Percentiles rank a stretch among this genome's conserved stretches.
Conservation (phyloP, 495 filamentous ascomycete species). For the Hypoxylon rickii region DNA sequence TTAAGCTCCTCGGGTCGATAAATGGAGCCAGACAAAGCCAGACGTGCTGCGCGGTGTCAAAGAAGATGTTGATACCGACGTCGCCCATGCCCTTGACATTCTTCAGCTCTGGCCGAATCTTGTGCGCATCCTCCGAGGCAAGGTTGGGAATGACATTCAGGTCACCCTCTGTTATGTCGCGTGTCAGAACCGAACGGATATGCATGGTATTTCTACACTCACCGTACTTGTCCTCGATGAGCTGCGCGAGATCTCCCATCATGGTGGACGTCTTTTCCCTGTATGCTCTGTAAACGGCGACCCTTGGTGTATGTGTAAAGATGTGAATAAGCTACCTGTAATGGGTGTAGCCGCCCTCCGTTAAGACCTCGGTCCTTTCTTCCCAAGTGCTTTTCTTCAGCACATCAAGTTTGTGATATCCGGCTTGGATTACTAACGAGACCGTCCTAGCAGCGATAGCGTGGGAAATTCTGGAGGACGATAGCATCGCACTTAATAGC, state of each 20-base stretch:
- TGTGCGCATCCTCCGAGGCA: constrained; percentile 1
- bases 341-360: constrained; percentile 2
- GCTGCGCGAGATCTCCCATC: constrained; percentile 9
- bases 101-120: constrained; percentile 10
- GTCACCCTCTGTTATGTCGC: background rate
- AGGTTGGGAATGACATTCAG: background rate
- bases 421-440: constrained; percentile 1
- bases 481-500: constrained; percentile 3
- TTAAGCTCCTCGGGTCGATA: constrained; percentile 3
- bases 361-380: constrained; percentile 7
- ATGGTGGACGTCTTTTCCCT: constrained; percentile 14
- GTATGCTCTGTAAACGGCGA: background rate
- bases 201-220: background rate
- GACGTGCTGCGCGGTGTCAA: constrained; percentile 8
- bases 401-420: constrained; percentile 12
- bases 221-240: constrained; percentile 13
- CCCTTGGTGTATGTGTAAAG: background rate
- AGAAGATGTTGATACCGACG: constrained; percentile 16
- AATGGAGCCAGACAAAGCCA: constrained; percentile 1
- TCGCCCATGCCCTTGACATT: constrained; percentile 9
- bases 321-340: background rate
- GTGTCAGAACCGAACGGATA: background rate
- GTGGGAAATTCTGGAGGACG: background rate
- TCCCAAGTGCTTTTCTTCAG: constrained; percentile 13
- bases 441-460: constrained; percentile 5